Conservation (phyloP, 805 yeast genomes). For the Metschnikowia anglica region DNA sequence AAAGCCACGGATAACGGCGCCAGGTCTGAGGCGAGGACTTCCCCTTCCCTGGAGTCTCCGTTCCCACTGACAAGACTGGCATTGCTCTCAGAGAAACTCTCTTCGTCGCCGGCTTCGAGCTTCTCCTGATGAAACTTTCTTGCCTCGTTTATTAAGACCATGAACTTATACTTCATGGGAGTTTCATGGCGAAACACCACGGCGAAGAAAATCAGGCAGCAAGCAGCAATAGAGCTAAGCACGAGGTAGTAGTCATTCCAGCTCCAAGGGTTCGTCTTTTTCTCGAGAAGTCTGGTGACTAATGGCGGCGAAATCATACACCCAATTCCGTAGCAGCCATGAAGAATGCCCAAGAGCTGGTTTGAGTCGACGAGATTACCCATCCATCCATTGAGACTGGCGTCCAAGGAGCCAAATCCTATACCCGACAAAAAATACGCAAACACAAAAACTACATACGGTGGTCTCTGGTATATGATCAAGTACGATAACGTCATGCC, state of each 20-base stretch:
- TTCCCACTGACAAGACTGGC: neutral
- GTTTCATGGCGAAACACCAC: slow-evolving; percentile 43
- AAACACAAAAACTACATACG: slow-evolving; percentile 39
- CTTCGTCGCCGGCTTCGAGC: neutral
- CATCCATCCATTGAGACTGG: slow-evolving; percentile 54
- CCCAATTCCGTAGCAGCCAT: slow-evolving; percentile 54
- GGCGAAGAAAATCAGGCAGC: slow-evolving; percentile 24
- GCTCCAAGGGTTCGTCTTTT: slow-evolving; percentile 37
- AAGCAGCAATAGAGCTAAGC: slow-evolving; percentile 28
- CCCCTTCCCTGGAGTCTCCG: neutral
- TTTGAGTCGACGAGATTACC: slow-evolving; percentile 48
- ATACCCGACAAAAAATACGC: slow-evolving; percentile 48
- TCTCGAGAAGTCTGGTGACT: slow-evolving; percentile 41
- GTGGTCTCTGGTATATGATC: slow-evolving; percentile 41
- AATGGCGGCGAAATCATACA: slow-evolving; percentile 51
- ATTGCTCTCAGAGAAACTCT: neutral
- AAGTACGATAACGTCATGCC: slow-evolving; percentile 40
- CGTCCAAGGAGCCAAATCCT: slow-evolving; percentile 58
- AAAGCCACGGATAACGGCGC: slow-evolving; percentile 34
- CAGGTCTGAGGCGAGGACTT: slow-evolving; percentile 1
- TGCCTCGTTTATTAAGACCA: slow-evolving; percentile 15
- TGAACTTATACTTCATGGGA: slow-evolving; percentile 42
- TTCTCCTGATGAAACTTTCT: slow-evolving; percentile 7
- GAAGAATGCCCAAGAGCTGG: slow-evolving; percentile 51
- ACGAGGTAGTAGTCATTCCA: slow-evolving; percentile 50